Conservation (phyloP, 2,329 filamentous ascomycete genomes). For the Penicillium polonicum region DNA sequence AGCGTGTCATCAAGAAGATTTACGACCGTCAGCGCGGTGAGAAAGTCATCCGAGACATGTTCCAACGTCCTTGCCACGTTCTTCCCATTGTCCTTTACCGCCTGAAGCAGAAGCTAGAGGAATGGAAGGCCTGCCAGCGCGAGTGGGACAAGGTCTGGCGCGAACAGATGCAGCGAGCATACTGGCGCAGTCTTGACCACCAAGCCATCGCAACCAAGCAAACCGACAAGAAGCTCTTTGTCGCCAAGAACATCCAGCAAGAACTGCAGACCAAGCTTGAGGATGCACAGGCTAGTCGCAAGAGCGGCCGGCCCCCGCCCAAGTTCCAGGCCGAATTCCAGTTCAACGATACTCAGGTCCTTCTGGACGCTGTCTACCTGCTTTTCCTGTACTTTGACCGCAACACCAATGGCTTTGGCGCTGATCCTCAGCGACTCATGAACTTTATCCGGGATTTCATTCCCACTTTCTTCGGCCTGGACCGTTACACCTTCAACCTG, state of each 20-base stretch:
- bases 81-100: constrained; percentile 84
- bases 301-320: constrained; percentile 58
- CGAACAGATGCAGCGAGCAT: constrained; percentile 89
- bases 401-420: constrained; percentile 50
- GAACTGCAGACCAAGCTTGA: constrained; percentile 91
- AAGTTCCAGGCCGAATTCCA: constrained; percentile 73
- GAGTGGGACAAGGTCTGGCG: constrained; percentile 99
- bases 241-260: constrained; percentile 83
- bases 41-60: constrained; percentile 84
- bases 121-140: constrained; percentile 94
- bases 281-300: constrained; percentile 74
- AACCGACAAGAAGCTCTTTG: constrained; percentile 86
- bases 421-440: constrained; percentile 69
- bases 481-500: constrained; percentile 66
- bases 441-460: constrained; percentile 77
- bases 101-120: constrained; percentile 93
- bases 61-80: constrained; percentile 77
- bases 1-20: constrained; percentile 95
- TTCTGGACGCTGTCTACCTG: constrained; percentile 53
- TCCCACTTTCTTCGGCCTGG: constrained; percentile 71
- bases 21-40: constrained; percentile 82
- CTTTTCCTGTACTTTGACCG: constrained; percentile 50
- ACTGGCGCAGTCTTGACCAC: constrained; percentile 94
- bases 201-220: constrained; percentile 89
- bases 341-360: constrained; percentile 69